These are phyloP conservation scores for Oehlia diaphana DNA, from an alignment of 192 early-diverging fungal species.

Conservation along the genomic window DNA sequence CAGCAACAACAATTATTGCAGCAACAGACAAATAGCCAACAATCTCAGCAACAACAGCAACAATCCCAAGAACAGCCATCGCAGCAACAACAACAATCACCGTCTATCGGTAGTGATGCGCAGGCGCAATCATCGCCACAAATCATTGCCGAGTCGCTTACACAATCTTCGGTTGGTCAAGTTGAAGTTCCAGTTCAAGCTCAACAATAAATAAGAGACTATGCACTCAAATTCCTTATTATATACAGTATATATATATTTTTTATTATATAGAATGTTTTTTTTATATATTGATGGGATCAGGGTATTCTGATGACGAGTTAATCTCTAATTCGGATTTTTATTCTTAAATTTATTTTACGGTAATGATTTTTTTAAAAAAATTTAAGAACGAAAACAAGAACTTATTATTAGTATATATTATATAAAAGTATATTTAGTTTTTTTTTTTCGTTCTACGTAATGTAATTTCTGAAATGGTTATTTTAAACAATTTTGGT, in stretches of 20 bases:
- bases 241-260: neutral
- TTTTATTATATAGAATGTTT: neutral
- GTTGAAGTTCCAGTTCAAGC: neutral
- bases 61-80: neutral
- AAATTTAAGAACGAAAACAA: neutral
- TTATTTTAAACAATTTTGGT: neutral
- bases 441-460: neutral
- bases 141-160: neutral
- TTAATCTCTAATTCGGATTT: neutral
- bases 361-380: neutral
- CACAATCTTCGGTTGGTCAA: constrained; percentile 12
- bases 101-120: constrained; percentile 30
- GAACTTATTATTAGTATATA: neutral
- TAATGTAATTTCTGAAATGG: neutral
- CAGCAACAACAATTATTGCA: constrained; percentile 16
- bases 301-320: neutral
- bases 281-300: neutral
- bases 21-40: neutral
- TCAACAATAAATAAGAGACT: constrained; percentile 15
- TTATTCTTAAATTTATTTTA: neutral
- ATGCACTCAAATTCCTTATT: neutral
- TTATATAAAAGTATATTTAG: neutral
- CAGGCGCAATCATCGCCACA: constrained; percentile 28
- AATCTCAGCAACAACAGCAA: neutral
- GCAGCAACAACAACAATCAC: constrained; percentile 9